Conservation (phyloP, 164 flowering plant species). For the Warburgia ugandensis region DNA sequence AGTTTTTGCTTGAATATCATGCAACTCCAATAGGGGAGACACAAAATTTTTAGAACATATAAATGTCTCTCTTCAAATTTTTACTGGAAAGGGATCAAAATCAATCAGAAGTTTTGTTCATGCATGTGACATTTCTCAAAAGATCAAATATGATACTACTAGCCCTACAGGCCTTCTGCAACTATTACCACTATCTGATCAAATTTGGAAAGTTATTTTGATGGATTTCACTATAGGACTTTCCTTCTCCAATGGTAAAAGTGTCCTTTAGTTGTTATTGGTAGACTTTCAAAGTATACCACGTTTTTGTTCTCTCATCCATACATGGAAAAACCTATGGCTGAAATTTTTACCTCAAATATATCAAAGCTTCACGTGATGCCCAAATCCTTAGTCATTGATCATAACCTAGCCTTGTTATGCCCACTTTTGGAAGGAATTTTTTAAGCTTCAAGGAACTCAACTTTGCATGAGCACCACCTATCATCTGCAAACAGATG, state of each 20-base stretch:
- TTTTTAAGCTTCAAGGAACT: not conserved
- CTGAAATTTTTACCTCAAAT: not conserved
- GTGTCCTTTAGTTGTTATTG: not conserved
- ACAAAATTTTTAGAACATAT: not conserved
- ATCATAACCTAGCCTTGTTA: not conserved
- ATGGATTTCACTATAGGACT: conserved; percentile 4
- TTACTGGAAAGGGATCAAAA: not conserved
- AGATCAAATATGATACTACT: not conserved
- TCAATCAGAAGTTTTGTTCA: not conserved
- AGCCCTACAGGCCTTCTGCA: not conserved
- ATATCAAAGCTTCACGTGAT: conserved; percentile 1
- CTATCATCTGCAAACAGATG: conserved; percentile 1
- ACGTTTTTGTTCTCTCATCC: not conserved
- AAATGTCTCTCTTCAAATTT: too few relatives aligned
- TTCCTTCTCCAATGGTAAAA: not conserved
- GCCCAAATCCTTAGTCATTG: not conserved
- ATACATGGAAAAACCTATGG: not conserved
- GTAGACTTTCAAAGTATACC: not conserved
- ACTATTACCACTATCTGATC: not conserved
- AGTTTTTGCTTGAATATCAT: not conserved
- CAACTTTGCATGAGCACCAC: not conserved
- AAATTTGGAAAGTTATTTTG: not conserved
- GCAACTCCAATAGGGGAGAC: not conserved
- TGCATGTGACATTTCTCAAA: not conserved
- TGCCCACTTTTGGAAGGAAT: not conserved